Percentiles rank a stretch among this genome's conserved stretches.
Evolutionary conservation across 2,329 filamentous ascomycete species (phyloP).

Genomic region (Neobulgaria alba): DNA sequence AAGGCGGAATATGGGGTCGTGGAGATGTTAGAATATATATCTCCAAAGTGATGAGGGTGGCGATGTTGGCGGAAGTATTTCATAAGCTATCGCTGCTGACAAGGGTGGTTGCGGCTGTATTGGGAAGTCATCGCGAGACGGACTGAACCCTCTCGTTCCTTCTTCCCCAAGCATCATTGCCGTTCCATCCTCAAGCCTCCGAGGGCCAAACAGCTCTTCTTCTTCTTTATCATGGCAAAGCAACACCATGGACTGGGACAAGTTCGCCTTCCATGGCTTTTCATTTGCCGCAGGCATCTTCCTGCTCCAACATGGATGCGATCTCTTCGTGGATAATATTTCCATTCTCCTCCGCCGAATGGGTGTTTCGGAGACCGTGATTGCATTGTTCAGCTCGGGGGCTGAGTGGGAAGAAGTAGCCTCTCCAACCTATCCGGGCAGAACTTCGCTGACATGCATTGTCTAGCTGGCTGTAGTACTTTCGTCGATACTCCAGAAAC

Average conservation of each 20-base stretch:
- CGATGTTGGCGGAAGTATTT: too few species aligned
- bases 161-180: background rate
- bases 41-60: too few species aligned
- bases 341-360: slow-evolving; percentile 36
- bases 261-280: slow-evolving; percentile 30
- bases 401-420: slow-evolving; percentile 47
- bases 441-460: background rate
- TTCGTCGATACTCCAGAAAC: slow-evolving; percentile 36
- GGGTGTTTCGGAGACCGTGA: slow-evolving; percentile 37
- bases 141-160: background rate
- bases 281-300: slow-evolving; percentile 37
- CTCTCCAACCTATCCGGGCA: background rate
- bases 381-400: slow-evolving; percentile 42
- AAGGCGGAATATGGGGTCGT: too few species aligned
- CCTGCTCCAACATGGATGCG: slow-evolving; percentile 41
- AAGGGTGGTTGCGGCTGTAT: too few species aligned
- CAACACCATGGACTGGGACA: slow-evolving; percentile 10
- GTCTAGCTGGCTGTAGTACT: slow-evolving; percentile 39
- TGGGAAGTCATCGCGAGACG: too few species aligned
- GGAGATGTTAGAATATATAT: too few species aligned
- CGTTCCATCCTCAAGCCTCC: background rate
- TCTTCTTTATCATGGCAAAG: background rate
- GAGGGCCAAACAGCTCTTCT: background rate
- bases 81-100: too few species aligned
- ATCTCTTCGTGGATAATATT: slow-evolving; percentile 42